Evolutionary conservation across 345 rosid genomes (phyloP), one percentile per base, ranked within the genome.

Genomic region (Lagerstroemia speciosa): DNA sequence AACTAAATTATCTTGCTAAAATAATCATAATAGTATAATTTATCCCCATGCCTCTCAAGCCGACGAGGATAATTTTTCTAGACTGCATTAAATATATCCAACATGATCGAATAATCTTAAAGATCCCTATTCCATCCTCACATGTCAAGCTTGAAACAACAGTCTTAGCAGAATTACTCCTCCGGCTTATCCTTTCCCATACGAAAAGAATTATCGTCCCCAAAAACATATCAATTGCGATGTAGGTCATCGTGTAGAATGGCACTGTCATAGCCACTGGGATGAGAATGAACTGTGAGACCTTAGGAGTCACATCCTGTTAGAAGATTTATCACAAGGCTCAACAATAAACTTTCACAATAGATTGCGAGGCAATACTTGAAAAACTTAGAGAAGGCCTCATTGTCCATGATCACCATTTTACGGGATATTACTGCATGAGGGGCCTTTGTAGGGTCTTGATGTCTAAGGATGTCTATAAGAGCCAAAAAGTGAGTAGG

Each of bases 251-350:
- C 29, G 86, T 88, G 72, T 93, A 88, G 77, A 93, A 90, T 6
- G 96, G 97, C 65, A 86, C 83, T 45, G 98, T 93, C 96, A 93
- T 87, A 2, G 92, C 97, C 96, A 85, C 90, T 8, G 97, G 98
- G 46, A 93, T 82, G 2, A 96, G 97, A 67, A 90, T 93, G 61
- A 84, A 90, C 77, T 83, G 88, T 6, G 97, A 87, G 72, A 87
- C 67, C 69, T 75, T 74, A 10, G 96, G 98, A 67, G 83, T 82
- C 67, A 82, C 79, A 68, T 89, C 98, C 63, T 86, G n/a, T 83
- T 66, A 85, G 72, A 65, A 91, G 91, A 72, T 91, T 89, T 60
- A 87, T 76, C 17, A 81, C 58, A 67, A 91, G 61, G 62, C 94
- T 92, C 1, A 85, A 88, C 7, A 81, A 45, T 34, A 91, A 86